Evolutionary conservation across 1,284 basidiomycete species (phyloP).

Genomic region (Cryptococcus wingfieldii): DNA sequence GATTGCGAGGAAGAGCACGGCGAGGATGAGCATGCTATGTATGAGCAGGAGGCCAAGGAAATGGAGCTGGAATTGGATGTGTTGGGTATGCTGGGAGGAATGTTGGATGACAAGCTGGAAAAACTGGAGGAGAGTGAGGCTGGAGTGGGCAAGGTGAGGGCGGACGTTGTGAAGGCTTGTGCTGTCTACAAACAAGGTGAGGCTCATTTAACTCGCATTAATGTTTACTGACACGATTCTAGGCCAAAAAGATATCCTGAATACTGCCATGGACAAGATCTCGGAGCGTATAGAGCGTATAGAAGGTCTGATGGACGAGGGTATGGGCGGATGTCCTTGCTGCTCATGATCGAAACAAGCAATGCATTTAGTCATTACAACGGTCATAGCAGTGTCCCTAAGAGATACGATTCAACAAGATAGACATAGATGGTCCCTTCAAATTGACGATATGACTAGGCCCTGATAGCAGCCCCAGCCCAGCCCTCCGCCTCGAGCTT

Average conservation of each 20-base stretch:
- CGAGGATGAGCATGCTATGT: constrained; percentile 43
- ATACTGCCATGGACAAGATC: constrained; percentile 25
- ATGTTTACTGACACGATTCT: constrained; percentile 1
- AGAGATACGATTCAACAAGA: background rate
- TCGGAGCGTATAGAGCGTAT: constrained; percentile 32
- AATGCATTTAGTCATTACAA: background rate
- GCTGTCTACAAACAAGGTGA: constrained; percentile 35
- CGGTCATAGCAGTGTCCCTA: background rate
- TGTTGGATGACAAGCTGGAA: constrained; percentile 59
- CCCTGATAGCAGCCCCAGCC: constrained; percentile 6
- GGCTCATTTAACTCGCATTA: background rate
- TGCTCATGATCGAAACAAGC: constrained; percentile 16
- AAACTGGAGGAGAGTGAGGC: constrained; percentile 47
- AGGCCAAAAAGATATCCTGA: constrained; percentile 35
- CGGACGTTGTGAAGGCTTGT: constrained; percentile 28
- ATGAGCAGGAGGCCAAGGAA: constrained; percentile 55
- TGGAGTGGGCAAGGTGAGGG: constrained; percentile 22
- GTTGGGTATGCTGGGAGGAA: constrained; percentile 57
- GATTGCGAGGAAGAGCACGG: constrained; percentile 56
- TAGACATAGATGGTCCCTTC: background rate
- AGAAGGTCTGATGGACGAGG: constrained; percentile 32
- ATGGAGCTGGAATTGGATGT: constrained; percentile 59
- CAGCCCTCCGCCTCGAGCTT: constrained; percentile 22
- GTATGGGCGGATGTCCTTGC: constrained; percentile 35
- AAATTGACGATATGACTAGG: background rate